A percentile compares a stretch with the other conserved stretches of the same genome.
These are phyloP conservation scores for Syncephalis fuscata DNA, from an alignment of 371 early-diverging fungal genomes.

Conservation along the genomic window DNA sequence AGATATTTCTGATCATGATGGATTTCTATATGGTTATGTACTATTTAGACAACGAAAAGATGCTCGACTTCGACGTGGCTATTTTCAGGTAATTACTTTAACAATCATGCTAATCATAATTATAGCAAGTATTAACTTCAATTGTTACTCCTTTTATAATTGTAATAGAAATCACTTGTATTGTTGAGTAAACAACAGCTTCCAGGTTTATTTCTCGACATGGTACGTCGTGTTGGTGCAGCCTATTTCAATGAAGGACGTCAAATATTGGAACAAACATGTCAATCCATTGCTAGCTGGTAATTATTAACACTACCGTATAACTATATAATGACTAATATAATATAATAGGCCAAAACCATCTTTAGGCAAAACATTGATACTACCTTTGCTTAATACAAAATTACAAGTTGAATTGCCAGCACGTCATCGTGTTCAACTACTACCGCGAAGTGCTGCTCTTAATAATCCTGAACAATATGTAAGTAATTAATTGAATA, in stretches of 20 bases:
- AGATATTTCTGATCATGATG: slow-evolving; percentile 18
- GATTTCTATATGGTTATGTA: slow-evolving; percentile 78
- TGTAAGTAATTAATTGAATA: no score
- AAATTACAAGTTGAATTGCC: slow-evolving; percentile 57
- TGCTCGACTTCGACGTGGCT: slow-evolving; percentile 69
- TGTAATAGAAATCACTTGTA: slow-evolving; percentile 3
- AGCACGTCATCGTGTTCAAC: slow-evolving; percentile 16
- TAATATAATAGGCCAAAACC: slow-evolving; percentile 29
- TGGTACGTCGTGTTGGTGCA: slow-evolving; percentile 65
- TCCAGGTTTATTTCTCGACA: slow-evolving; percentile 63
- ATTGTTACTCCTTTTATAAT: no score
- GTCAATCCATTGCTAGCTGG: slow-evolving; percentile 68
- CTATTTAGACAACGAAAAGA: slow-evolving; percentile 90
- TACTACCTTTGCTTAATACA: slow-evolving; percentile 60
- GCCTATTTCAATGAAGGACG: slow-evolving; percentile 13
- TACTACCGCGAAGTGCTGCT: no score
- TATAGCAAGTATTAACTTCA: no score
- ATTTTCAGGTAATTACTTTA: slow-evolving; percentile 79
- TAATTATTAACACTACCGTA: no score
- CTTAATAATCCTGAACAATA: no score
- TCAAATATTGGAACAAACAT: slow-evolving; percentile 64
- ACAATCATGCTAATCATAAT: slow-evolving; percentile 28
- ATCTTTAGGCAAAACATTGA: slow-evolving; percentile 22
- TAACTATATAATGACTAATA: no score
- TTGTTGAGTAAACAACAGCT: slow-evolving; percentile 34